Evolutionary conservation across 139 green algal species (phyloP).

Genomic region (Coccomyxa sp.): DNA sequence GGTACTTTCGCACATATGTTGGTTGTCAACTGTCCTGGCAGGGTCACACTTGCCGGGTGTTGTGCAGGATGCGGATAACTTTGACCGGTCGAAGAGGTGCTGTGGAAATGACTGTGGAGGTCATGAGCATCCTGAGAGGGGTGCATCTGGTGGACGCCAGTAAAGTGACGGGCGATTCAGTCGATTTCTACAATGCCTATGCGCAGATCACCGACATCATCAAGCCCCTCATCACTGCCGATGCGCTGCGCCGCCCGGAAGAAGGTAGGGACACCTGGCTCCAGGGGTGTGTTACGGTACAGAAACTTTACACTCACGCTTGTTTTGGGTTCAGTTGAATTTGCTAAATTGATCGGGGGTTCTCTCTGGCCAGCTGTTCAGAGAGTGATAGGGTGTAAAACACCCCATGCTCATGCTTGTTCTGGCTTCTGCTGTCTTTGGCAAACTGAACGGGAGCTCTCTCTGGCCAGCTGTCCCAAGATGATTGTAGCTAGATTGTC

Average conservation of each 20-base stretch:
- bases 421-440: neutral
- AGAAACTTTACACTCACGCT: neutral
- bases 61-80: conserved; percentile 28
- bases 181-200: conserved; percentile 50
- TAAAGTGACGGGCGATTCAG: conserved; percentile 30
- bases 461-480: neutral
- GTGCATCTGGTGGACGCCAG: conserved; percentile 36
- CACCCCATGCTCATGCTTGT: neutral
- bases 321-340: neutral
- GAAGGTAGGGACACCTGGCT: neutral
- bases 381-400: neutral
- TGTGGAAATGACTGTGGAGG: conserved; percentile 21
- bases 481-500: neutral
- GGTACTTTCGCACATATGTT: neutral
- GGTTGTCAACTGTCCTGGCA: neutral
- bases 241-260: neutral
- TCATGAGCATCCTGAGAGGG: conserved; percentile 27
- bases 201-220: conserved; percentile 22
- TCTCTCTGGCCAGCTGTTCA: neutral
- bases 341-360: no score
- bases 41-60: neutral
- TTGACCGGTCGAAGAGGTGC: conserved; percentile 18
- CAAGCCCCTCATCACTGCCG: conserved; percentile 8
- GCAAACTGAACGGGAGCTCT: neutral
- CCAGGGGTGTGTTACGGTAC: no score